Base-by-base conservation (phyloP, 2,329 filamentous ascomycete genomes). In the Hypoxylon sp. region DNA sequence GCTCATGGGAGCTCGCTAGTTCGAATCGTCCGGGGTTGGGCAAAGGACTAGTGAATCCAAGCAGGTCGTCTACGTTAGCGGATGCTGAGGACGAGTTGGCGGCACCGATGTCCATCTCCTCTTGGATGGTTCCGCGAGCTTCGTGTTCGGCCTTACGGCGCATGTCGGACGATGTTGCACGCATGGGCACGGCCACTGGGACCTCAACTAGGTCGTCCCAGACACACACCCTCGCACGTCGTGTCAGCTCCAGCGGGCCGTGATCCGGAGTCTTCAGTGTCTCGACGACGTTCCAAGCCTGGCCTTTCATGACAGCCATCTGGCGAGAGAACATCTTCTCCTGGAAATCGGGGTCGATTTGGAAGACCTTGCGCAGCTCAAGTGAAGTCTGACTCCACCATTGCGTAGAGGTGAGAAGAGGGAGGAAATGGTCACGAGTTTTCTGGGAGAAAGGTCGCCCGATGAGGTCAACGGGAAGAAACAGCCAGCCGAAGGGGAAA, bases 271-370 rank as follows among this genome's bases (percentile, higher is more conserved):
- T 92, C 80, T 99, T 99, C 68, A 99, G 86, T 0, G 96, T 98
- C 82, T 99, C 96, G 3, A 99, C 96, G 0, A 99, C 96, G 78
- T 99, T 99, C 94, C 96, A 99, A 0, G 96, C 96, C 78, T 99
- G 96, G 10, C 96, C 96, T 81, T 99, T 99, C 94, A 99, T 97
- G 66, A 99, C 96, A 0, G 96, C 95, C 69, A 99, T 97, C 78
- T 99, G 96, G 73, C 93, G 90, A n/a, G 94, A 94, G 81, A 97
- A 99, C 96, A 99, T 99, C 81, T 93, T 92, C 82, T 99, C 96
- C 79, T 98, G 94, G 80, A 99, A 99, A 81, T 99, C 96, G 2
- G 91, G 90, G 79, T 99, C 96, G 78, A 97, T 89, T 72, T 93
- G 91, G 79, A 99, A 99, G 50, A 98, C 91, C 69, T 90, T 88